These are phyloP conservation scores for Cercospora sp. DNA, from an alignment of 2,329 filamentous ascomycete genomes.

Conservation along the genomic window DNA sequence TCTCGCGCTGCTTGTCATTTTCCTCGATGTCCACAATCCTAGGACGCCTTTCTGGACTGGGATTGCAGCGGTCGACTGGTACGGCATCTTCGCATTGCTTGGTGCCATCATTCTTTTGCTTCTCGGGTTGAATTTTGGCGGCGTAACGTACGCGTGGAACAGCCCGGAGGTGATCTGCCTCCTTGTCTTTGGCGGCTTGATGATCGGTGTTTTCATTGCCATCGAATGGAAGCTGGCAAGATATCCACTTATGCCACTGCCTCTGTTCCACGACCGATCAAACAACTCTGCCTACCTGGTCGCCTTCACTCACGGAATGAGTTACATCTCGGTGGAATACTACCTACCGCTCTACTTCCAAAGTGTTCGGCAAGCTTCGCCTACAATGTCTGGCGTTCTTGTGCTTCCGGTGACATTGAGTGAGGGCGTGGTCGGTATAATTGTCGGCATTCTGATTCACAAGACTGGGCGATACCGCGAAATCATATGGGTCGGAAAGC, in stretches of 20 bases:
- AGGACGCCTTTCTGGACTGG: background rate
- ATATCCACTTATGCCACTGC: background rate
- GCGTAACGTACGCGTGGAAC: background rate
- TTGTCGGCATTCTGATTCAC: background rate
- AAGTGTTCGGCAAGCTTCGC: background rate
- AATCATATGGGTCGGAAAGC: background rate
- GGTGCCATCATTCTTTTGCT: slow-evolving; percentile 1
- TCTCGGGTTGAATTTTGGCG: background rate
- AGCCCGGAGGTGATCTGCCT: background rate
- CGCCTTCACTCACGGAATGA: background rate
- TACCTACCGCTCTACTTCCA: background rate
- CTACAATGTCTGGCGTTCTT: background rate
- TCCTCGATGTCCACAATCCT: slow-evolving; percentile 1
- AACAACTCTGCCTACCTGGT: background rate
- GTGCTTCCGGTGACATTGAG: background rate
- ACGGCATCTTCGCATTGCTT: background rate
- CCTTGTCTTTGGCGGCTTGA: background rate
- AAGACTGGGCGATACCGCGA: background rate
- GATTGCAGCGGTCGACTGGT: background rate
- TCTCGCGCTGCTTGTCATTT: background rate
- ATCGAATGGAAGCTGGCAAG: slow-evolving; percentile 2
- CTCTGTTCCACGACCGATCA: background rate
- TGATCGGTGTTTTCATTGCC: background rate
- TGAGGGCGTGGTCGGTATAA: background rate
- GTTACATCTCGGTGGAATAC: background rate